Conservation (phyloP, 257 asterid species). For the Gynochthodes officinalis region DNA sequence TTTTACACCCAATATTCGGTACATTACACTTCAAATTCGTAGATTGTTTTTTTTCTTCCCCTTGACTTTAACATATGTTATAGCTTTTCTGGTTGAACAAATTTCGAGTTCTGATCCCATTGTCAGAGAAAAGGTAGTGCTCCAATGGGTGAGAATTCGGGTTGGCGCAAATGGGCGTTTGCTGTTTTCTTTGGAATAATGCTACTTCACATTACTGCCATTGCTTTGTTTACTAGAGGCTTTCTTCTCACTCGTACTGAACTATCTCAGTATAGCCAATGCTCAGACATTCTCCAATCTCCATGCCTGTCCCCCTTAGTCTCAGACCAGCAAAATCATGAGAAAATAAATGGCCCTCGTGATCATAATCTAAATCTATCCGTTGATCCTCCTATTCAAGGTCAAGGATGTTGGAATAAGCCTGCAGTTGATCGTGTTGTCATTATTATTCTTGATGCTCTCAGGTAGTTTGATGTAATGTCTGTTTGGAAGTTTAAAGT, state of each 20-base stretch:
- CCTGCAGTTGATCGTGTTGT: conserved; percentile 80
- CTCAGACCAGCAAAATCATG: conserved; percentile 13
- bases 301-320: conserved; percentile 46
- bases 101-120: background rate
- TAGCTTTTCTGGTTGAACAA: background rate
- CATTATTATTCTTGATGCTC: conserved; percentile 86
- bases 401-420: conserved; percentile 64
- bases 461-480: conserved; percentile 41
- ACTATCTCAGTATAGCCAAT: conserved; percentile 69
- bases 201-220: conserved; percentile 61
- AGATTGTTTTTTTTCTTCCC: no score
- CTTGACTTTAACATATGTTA: background rate
- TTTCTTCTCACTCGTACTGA: conserved; percentile 95
- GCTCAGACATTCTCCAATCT: conserved; percentile 63
- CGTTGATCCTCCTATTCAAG: background rate
- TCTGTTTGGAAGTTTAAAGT: background rate
- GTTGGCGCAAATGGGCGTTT: conserved; percentile 53
- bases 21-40: no score
- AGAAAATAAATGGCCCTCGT: background rate
- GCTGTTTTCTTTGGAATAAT: conserved; percentile 48
- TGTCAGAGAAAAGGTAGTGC: background rate
- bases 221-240: conserved; percentile 75
- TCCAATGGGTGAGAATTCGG: conserved; percentile 41
- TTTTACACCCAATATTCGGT: no score
- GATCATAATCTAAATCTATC: conserved; percentile 17